phyloP scores from a whole-genome alignment of 805 yeast species.

The Metschnikowia aberdeeniae region DNA sequence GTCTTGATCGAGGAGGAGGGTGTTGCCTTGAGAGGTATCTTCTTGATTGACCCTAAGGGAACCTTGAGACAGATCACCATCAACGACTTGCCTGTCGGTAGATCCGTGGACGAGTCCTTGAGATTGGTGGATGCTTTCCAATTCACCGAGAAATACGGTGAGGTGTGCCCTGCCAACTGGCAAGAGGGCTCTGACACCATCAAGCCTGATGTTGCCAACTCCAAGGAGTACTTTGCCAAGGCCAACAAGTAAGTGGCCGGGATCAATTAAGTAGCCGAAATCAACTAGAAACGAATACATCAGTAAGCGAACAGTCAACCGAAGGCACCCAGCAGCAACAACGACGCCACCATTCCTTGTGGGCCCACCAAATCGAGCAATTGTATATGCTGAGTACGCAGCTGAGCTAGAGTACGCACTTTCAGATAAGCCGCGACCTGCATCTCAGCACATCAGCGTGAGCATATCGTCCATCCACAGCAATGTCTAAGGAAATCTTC shows the following conservation, averaged over 20 bases:
- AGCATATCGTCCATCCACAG: background rate
- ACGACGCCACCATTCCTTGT: background rate
- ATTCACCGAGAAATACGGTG: conserved; percentile 98
- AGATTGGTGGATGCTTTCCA: conserved; percentile 99
- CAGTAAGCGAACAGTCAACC: background rate
- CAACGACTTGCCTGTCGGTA: conserved; percentile 99
- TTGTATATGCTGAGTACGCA: too few species aligned
- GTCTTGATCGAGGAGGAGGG: conserved; percentile 96
- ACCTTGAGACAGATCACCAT: conserved; percentile 92
- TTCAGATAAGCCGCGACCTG: too few species aligned
- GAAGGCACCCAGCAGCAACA: too few species aligned
- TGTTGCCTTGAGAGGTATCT: conserved; percentile 95
- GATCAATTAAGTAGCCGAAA: background rate
- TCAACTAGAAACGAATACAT: background rate
- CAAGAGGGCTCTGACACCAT: conserved; percentile 82
- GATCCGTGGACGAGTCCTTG: conserved; percentile 96
- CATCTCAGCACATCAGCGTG: too few species aligned
- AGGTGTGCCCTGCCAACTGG: conserved; percentile 99
- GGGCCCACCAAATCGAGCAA: too few species aligned
- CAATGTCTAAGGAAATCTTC: conserved; percentile 24
- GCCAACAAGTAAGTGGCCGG: conserved; percentile 39
- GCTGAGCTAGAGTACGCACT: too few species aligned
- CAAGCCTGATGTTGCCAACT: conserved; percentile 36
- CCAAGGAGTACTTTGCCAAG: conserved; percentile 35
- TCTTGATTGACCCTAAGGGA: conserved; percentile 96